These are phyloP conservation scores for Cladophialophora immunda DNA, from an alignment of 2,329 filamentous ascomycete genomes.

Conservation along the genomic window DNA sequence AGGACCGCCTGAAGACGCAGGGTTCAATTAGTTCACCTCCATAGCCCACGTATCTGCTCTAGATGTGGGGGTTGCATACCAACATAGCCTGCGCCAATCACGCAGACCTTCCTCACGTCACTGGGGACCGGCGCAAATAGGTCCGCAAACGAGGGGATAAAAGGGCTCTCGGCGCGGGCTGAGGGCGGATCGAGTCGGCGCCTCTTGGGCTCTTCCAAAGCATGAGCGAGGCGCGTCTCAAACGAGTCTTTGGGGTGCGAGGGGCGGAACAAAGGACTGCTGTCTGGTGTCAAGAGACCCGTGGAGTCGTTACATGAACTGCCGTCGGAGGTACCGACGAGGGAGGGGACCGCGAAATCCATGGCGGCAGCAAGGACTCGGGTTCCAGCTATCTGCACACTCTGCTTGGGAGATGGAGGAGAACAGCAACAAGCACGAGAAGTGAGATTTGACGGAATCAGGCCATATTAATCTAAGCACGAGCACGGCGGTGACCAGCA, in stretches of 20 bases:
- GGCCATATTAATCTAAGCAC: slow-evolving; percentile 8
- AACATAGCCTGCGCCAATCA: slow-evolving; percentile 78
- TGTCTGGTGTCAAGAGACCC: slow-evolving; percentile 27
- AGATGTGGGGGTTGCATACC: slow-evolving; percentile 58
- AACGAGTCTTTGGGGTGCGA: slow-evolving; percentile 29
- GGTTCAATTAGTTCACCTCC: not conserved
- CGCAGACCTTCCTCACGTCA: slow-evolving; percentile 65
- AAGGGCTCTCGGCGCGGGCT: slow-evolving; percentile 19
- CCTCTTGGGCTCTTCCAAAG: slow-evolving; percentile 24
- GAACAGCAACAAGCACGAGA: not conserved
- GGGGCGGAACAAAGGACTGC: slow-evolving; percentile 31
- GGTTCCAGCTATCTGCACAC: not conserved
- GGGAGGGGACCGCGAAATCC: slow-evolving; percentile 31
- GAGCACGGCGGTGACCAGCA: slow-evolving; percentile 8
- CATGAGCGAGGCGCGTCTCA: slow-evolving; percentile 23
- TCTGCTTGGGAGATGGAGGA: not conserved
- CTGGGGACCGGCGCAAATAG: slow-evolving; percentile 14
- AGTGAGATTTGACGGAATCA: slow-evolving; percentile 3
- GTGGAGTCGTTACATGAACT: slow-evolving; percentile 30
- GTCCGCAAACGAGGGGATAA: slow-evolving; percentile 19
- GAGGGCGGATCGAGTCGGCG: slow-evolving; percentile 8
- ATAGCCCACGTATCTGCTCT: not conserved
- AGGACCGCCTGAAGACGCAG: slow-evolving; percentile 66
- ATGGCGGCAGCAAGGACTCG: slow-evolving; percentile 6
- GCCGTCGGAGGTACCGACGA: slow-evolving; percentile 29